Evolutionary conservation across 1,139 yeast genomes (phyloP).

Genomic region (Taphrina wiesneri): DNA sequence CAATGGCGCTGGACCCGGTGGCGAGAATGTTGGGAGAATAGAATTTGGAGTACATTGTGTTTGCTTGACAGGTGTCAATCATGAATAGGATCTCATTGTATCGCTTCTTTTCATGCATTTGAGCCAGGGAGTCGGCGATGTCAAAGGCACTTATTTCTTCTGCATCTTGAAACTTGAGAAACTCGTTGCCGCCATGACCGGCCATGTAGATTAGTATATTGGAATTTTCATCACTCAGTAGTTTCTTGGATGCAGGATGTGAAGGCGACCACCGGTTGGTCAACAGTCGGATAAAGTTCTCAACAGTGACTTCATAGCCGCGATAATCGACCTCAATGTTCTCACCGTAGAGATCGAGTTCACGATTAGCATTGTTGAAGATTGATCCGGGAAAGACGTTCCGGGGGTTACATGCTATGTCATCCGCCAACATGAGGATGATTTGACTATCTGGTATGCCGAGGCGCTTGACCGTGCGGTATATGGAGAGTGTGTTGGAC

Average conservation of each 20-base stretch:
- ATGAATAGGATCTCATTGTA: slow-evolving; percentile 93
- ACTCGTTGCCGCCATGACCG: slow-evolving; percentile 98
- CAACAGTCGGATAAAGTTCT: slow-evolving; percentile 80
- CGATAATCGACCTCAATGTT: slow-evolving; percentile 94
- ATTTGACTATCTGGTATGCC: slow-evolving; percentile 98
- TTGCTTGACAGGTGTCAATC: slow-evolving; percentile 99
- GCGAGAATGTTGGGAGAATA: slow-evolving; percentile 91
- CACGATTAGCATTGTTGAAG: slow-evolving; percentile 89
- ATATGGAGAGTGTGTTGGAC: slow-evolving; percentile 93
- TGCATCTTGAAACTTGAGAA: slow-evolving; percentile 95
- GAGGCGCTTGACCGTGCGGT: slow-evolving; percentile 88
- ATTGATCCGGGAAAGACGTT: slow-evolving; percentile 96
- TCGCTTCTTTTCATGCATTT: slow-evolving; percentile 87
- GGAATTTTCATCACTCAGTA: slow-evolving; percentile 88
- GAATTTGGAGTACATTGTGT: slow-evolving; percentile 91
- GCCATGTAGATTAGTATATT: slow-evolving; percentile 93
- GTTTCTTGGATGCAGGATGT: slow-evolving; percentile 87
- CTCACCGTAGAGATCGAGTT: slow-evolving; percentile 91
- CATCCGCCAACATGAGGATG: slow-evolving; percentile 92
- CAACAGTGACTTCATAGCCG: slow-evolving; percentile 98
- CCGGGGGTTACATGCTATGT: slow-evolving; percentile 94
- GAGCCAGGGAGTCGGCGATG: slow-evolving; percentile 94
- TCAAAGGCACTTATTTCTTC: slow-evolving; percentile 96
- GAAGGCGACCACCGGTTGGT: slow-evolving; percentile 92
- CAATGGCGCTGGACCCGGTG: slow-evolving; percentile 87